Base-by-base conservation (phyloP, 2,329 filamentous ascomycete species). In the Arachnopeziza araneosa region DNA sequence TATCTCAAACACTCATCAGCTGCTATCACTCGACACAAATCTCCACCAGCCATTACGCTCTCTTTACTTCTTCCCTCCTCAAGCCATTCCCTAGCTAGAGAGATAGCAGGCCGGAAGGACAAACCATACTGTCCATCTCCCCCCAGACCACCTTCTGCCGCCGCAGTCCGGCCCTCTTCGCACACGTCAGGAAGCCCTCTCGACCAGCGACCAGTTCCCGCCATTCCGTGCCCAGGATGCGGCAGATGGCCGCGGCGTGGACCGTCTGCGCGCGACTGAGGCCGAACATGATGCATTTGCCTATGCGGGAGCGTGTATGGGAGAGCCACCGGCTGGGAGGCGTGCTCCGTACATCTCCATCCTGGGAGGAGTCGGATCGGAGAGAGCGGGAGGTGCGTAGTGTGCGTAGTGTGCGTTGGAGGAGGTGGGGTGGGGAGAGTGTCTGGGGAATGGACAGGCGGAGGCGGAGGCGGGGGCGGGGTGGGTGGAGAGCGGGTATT, bases 281-380 rank as follows among this genome's bases (percentile, higher is more conserved):
- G 2, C 90, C 90, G 70, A 91, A 93, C 63, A 81, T 83, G 65
- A 93, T 83, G 72, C 90, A 93, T 75, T 85, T 86, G 1, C 89
- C 90, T 26, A 93, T 76, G 21, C 90, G 82, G 17, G 77, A 69
- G 70, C 86, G 88, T 50, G 88, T 81, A 60, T 87, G 82, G 4
- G 85, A 82, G 44, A 92, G 83, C 90, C 90, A 95, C 79, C 21
- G 10, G 36, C 36, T 44, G 5, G 36, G 36, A 12, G 26, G 26
- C 4, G 9, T 30, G 26, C 5, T 30, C 4, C 5, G 26, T 30
- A 9, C n/a, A n/a, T n/a, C n/a, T n/a, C n/a, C n/a, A n/a, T n/a
- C n/a, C n/a, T n/a, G n/a, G n/a, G n/a, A n/a, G n/a, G n/a, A n/a
- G n/a, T 30, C 9, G 26, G 26, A 30, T 30, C 9, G 26, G 26